phyloP scores from a whole-genome alignment of 2,329 filamentous ascomycete genomes.

The Aspergillus tamarii region DNA sequence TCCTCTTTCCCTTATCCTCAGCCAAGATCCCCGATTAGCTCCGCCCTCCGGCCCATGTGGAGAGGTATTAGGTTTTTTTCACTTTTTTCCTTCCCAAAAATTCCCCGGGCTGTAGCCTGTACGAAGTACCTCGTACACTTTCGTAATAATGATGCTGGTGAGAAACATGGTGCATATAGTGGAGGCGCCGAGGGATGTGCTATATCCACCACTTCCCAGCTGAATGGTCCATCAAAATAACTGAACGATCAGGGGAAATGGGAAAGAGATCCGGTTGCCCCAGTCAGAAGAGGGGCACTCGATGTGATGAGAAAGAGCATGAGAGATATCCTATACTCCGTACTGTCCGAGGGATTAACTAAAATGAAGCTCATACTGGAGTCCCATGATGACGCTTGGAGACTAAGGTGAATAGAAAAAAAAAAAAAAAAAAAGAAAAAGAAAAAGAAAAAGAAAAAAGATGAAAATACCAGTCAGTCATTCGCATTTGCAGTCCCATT shows the following conservation, averaged over 20 bases:
- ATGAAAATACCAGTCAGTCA: not conserved
- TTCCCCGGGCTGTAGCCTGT: not conserved
- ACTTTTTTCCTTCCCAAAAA: too few species aligned
- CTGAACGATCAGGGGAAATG: not conserved
- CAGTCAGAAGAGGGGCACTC: not conserved
- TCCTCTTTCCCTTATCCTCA: not conserved
- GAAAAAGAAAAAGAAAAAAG: not conserved
- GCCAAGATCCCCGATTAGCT: conserved; percentile 3
- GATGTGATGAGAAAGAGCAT: not conserved
- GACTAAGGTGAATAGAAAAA: not conserved
- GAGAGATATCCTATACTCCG: not conserved
- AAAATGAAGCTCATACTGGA: not conserved
- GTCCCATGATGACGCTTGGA: conserved; percentile 5
- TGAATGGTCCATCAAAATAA: not conserved
- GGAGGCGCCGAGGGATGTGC: not conserved
- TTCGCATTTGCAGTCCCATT: conserved; percentile 1
- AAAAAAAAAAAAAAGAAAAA: not conserved
- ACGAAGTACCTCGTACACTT: not conserved
- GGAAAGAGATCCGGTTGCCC: not conserved
- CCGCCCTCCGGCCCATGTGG: not conserved
- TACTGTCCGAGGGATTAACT: not conserved
- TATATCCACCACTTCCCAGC: conserved; percentile 4
- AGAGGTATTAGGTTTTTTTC: not conserved
- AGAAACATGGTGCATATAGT: not conserved
- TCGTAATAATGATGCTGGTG: conserved; percentile 5